Evolutionary conservation across 2,329 filamentous ascomycete species (phyloP).

Genomic region (Botrytis elliptica): DNA sequence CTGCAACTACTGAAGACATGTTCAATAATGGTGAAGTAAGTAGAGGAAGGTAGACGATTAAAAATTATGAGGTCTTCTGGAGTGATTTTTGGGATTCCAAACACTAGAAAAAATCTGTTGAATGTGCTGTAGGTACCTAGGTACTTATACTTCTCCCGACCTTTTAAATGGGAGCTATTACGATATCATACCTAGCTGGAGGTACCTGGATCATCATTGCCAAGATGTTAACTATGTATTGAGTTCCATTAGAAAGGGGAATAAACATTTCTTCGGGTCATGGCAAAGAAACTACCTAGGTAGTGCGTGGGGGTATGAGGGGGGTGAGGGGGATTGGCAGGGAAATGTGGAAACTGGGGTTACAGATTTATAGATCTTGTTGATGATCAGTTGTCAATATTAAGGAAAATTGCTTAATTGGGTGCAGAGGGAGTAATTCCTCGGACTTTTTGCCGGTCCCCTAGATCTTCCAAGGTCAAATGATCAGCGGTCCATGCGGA

Average conservation of each 20-base stretch:
- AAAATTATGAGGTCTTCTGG: background rate
- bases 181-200: background rate
- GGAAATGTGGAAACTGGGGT: background rate
- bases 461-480: background rate
- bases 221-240: background rate
- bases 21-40: background rate
- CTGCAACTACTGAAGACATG: background rate
- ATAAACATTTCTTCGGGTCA: constrained; percentile 7
- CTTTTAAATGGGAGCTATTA: background rate
- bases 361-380: background rate
- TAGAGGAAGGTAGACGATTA: background rate
- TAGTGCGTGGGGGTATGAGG: background rate
- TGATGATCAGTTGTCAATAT: background rate
- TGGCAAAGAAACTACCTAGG: background rate
- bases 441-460: background rate
- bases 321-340: background rate
- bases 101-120: too few relatives aligned
- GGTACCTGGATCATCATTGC: background rate
- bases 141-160: background rate
- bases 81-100: background rate
- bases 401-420: background rate
- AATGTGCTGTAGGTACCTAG: background rate
- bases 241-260: background rate
- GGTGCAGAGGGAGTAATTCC: background rate
- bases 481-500: background rate